Percentiles rank a stretch among this genome's conserved stretches.
Conservation (phyloP, 345 rosid genomes). For the Eucalyptus rudis region DNA sequence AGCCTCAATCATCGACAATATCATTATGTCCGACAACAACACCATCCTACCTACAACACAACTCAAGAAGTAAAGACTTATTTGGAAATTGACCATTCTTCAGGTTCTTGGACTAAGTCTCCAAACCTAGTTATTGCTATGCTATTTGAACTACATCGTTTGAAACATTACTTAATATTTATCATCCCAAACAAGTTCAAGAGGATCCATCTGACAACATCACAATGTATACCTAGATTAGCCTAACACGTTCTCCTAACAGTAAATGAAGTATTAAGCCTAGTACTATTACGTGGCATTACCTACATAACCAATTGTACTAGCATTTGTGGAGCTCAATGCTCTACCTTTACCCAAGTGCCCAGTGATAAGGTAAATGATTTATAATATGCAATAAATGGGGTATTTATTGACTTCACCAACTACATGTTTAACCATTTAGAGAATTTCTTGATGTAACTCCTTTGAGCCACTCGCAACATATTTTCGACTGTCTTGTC, state of each 20-base stretch:
- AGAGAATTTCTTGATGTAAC: background rate
- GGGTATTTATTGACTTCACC: background rate
- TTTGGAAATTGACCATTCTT: background rate
- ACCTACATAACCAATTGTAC: background rate
- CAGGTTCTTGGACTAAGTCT: fast-evolving
- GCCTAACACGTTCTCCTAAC: background rate
- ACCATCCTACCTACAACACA: background rate
- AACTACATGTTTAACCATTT: background rate
- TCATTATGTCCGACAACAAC: fast-evolving
- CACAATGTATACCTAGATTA: background rate
- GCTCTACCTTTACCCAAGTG: background rate
- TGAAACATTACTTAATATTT: too few species aligned
- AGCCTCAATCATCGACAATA: background rate
- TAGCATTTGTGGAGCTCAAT: background rate
- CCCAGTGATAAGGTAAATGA: too few species aligned
- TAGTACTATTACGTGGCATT: background rate
- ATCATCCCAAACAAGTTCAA: background rate
- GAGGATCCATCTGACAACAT: background rate
- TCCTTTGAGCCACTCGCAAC: background rate
- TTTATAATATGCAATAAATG: background rate
- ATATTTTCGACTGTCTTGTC: background rate
- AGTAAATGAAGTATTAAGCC: background rate
- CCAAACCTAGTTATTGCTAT: background rate
- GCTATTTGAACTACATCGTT: background rate
- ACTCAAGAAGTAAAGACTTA: background rate